Evolutionary conservation across 1,284 basidiomycete genomes (phyloP).

Genomic region (Marasmius fiardii): DNA sequence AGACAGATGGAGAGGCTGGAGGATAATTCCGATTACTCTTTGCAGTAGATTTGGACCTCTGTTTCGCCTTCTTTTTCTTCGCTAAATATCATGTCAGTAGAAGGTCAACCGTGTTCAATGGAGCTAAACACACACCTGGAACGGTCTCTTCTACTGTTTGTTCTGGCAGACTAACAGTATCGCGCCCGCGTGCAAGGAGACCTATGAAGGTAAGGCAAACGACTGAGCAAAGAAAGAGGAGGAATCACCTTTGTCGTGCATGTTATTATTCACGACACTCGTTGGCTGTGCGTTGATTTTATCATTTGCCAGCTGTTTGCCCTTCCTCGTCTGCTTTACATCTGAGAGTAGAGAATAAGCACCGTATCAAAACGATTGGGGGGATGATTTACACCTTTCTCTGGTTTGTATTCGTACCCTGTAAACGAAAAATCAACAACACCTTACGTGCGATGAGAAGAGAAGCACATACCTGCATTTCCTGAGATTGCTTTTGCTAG

Average conservation of each 20-base stretch:
- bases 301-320: slow-evolving; percentile 2
- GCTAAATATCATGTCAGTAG: not conserved
- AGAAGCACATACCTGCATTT: not conserved
- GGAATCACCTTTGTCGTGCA: not conserved
- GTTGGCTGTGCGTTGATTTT: not conserved
- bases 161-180: no score
- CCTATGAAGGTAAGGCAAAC: slow-evolving; percentile 2
- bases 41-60: not conserved
- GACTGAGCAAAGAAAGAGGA: no score
- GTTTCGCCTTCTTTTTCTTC: not conserved
- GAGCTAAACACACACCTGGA: not conserved
- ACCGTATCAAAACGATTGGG: not conserved
- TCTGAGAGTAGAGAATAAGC: not conserved
- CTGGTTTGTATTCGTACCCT: not conserved
- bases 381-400: not conserved
- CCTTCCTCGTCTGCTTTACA: slow-evolving; percentile 15
- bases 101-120: not conserved
- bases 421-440: no score
- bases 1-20: not conserved
- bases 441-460: not conserved
- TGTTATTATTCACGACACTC: no score
- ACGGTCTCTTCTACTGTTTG: not conserved
- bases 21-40: not conserved
- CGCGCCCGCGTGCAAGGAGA: no score
- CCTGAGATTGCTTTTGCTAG: not conserved